These are phyloP conservation scores for Penicillium pulvis DNA, from an alignment of 495 filamentous ascomycete genomes.

Conservation along the genomic window DNA sequence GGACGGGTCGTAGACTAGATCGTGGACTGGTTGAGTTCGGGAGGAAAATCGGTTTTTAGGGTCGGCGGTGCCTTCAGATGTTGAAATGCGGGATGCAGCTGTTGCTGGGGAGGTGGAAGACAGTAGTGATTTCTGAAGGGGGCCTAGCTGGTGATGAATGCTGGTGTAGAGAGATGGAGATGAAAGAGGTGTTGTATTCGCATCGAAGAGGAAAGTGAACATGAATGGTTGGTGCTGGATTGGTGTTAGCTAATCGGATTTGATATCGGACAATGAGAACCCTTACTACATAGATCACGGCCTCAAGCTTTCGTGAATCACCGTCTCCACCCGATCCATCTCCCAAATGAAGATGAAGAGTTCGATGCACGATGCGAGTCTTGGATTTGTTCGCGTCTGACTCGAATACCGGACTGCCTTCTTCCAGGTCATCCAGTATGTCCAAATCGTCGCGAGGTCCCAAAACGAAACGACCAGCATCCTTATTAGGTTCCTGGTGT, in stretches of 20 bases:
- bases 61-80: conserved; percentile 27
- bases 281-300: conserved; percentile 69
- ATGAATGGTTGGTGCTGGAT: conserved; percentile 77
- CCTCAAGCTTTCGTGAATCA: conserved; percentile 56
- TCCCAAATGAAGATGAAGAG: conserved; percentile 47
- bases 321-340: conserved; percentile 16
- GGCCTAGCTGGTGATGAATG: conserved; percentile 78
- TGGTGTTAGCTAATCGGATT: neutral
- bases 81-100: conserved; percentile 51
- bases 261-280: neutral
- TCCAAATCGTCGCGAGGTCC: conserved; percentile 33
- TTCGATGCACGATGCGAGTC: conserved; percentile 50
- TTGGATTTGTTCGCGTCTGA: conserved; percentile 28
- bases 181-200: conserved; percentile 64
- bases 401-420: conserved; percentile 25
- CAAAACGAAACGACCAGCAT: conserved; percentile 24
- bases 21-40: conserved; percentile 62
- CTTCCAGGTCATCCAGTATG: conserved; percentile 32
- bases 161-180: conserved; percentile 74
- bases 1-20: conserved; percentile 82
- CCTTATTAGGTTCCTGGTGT: conserved; percentile 2
- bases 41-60: conserved; percentile 30
- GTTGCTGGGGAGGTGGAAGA: conserved; percentile 62
- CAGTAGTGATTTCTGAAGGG: conserved; percentile 71
- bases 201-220: conserved; percentile 84